Evolutionary conservation across 2,329 filamentous ascomycete genomes (phyloP), one percentile per base, ranked within the genome.

Genomic region (Cladosporium austrohemisphaericum): DNA sequence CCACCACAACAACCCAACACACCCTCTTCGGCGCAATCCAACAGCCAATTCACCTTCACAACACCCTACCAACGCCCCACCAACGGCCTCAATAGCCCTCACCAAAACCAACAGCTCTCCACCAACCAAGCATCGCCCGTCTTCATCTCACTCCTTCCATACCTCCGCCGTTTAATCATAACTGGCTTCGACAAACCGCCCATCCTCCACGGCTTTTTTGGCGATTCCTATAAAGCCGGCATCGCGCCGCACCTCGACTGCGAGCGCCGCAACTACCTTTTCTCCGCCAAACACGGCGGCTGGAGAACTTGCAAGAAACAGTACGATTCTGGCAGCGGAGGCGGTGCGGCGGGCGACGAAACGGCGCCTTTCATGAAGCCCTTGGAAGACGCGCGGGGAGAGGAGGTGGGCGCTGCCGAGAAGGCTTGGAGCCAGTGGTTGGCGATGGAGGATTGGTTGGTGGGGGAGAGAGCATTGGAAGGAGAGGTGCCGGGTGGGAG

Each of bases 401-500:
- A 81, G 18, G 93, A 97, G 71, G 88, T 97, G 54, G 80, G 87
- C 54, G 79, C 75, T 11, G 91, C 91, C 0, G 92, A 97, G 71
- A 78, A 80, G 54, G 83, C 78, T 52, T 98, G 93, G 93, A 94
- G 89, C 65, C 85, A 92, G 61, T 97, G 92, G 92, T 73, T 96
- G 25, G 88, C 88, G 10, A 94, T 96, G 88, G 89, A 95, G 68
- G 92, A 96, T 68, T 97, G 92, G 92, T 95, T 95, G 90, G 74
- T 96, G n/a, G 91, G 91, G 2, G 86, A 88, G 1, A 75, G 88
- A 53, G 84, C 85, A 14, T 13, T 36, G 19, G 45, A 19, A 5
- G 45, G 35, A 10, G 45, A 36, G 36, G 29, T 16, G 9, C 32
- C 19, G 8, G 20, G 45, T 22, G 33, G 22, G 20, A 38, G 33